Base-by-base conservation (phyloP, 2,329 filamentous ascomycete genomes). In the Claviceps sp. region DNA sequence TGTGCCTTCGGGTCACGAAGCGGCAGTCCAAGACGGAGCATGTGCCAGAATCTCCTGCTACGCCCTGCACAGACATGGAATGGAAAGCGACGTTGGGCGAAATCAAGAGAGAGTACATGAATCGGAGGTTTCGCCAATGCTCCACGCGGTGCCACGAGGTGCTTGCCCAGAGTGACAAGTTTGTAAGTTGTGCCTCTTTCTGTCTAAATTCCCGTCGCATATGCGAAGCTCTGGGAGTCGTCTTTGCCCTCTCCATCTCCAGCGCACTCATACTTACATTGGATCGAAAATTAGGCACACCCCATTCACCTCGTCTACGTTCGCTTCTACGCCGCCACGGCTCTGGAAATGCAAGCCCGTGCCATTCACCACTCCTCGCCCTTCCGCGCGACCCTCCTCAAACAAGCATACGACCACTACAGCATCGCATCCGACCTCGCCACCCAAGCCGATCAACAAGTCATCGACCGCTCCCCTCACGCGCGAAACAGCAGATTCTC, bases 301-400 rank as follows among this genome's bases (percentile, higher is more conserved):
- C 74, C 76, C 2, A 66, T 75, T 6, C 75, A 81, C 59, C 67
- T 80, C 38, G 75, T 81, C 56, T 80, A 79, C 55, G 69, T 82
- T 5, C 73, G 79, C 61, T 81, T 81, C 61, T 82, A 81, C 55
- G 78, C 77, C n/a, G 78, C 78, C 19, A 74, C 70, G n/a, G 75
- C 78, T 14, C 70, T 78, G 43, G 78, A 81, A 59, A 74, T 75
- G 67, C 76, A 77, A 57, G 76, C 76, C 1, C 70, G 72, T 30
- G 68, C 71, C 39, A 65, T 79, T 7, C 70, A 70, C 16, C 64
- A 69, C 11, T 69, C 68, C 2, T 74, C 74, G 0, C 62, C 70
- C 2, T 69, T 73, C 55, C 73, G 76, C 45, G 65, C 65, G 38
- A 70, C 63, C 51, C 67, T 81, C 6, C 68, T 81, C 5, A 66